phyloP scores from a whole-genome alignment of 306 rosid genomes.

The Hylodesmum podocarpum region DNA sequence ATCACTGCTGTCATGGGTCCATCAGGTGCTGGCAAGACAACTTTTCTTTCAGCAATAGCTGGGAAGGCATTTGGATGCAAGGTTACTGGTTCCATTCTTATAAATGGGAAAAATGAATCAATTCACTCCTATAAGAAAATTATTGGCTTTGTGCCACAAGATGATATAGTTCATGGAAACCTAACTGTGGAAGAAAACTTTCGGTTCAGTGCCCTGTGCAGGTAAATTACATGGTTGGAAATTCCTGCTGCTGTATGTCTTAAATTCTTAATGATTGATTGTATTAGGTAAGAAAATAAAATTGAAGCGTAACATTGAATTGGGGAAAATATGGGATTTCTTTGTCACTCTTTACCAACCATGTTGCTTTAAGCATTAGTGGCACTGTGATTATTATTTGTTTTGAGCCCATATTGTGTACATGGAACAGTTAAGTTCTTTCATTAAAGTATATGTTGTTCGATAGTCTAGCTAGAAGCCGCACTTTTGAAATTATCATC shows the following conservation, averaged over 20 bases:
- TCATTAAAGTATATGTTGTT: not conserved
- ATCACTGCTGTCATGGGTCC: constrained; percentile 91
- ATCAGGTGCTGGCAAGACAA: constrained; percentile 90
- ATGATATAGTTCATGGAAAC: constrained; percentile 87
- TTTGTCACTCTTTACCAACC: not conserved
- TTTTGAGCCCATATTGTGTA: not conserved
- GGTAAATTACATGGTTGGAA: constrained; percentile 44
- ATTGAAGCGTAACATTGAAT: not conserved
- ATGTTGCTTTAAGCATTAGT: not conserved
- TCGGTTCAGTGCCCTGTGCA: constrained; percentile 84
- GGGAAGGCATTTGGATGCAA: constrained; percentile 76
- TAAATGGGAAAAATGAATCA: constrained; percentile 69
- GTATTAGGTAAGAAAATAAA: not conserved
- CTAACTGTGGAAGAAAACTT: constrained; percentile 87
- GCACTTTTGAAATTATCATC: not conserved
- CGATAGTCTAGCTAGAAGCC: not conserved
- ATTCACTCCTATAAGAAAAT: constrained; percentile 77
- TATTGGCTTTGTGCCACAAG: constrained; percentile 88
- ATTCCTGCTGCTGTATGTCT: not conserved
- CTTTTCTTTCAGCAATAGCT: constrained; percentile 78
- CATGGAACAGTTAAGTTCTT: not conserved
- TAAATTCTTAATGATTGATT: not conserved
- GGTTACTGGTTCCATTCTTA: constrained; percentile 59
- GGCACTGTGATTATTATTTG: not conserved
- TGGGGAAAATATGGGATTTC: not conserved